Evolutionary conservation across 305 asterid species (phyloP), one percentile per base, ranked within the genome.

Genomic region (Fraxinus albicans): DNA sequence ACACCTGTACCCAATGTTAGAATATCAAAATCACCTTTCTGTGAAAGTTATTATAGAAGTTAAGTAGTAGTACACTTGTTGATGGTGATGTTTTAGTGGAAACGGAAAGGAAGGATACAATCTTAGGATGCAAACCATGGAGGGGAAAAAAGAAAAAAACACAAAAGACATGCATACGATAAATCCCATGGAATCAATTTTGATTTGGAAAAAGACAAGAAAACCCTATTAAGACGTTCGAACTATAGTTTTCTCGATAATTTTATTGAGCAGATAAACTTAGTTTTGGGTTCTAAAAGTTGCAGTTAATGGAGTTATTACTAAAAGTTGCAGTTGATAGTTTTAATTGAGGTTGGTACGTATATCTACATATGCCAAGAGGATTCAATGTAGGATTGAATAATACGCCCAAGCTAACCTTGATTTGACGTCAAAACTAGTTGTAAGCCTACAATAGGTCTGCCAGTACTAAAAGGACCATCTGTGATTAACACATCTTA

Each of bases 1-100:
- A 80, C 99, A 96, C 98, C 99, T 95, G 91, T 76, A 77, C 73
- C 31, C 31, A 78, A 13, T 70, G 55, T 75, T 70, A 31, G 77
- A 86, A 80, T 19, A 67, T 81, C 17, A 19, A 13, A 17, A 77
- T 77, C 47, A 83, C 60, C n/a, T 50, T 78, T 42, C 31, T 15
- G 19, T n/a, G 31, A 35, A 34, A 67, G 31, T 73, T 13, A 35
- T 23, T 23, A 69, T 17, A 8, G 65, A 77, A 40, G 4, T 27
- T 36, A 58, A 40, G 3, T 9, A 9, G 31, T 70, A 73, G 8
- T 25, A 38, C 6, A 44, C n/a, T 69, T 34, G 35, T 79, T 38
- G 19, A 38, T 40, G 67, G 13, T 47, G 29, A 21, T 0, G 0
- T 2, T 10, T 21, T 13, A n/a, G 73, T 1, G 36, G 25, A 31